phyloP scores from a whole-genome alignment of 225 moss, liverwort and hornwort species.

The Pseudoscleropodium purum region DNA sequence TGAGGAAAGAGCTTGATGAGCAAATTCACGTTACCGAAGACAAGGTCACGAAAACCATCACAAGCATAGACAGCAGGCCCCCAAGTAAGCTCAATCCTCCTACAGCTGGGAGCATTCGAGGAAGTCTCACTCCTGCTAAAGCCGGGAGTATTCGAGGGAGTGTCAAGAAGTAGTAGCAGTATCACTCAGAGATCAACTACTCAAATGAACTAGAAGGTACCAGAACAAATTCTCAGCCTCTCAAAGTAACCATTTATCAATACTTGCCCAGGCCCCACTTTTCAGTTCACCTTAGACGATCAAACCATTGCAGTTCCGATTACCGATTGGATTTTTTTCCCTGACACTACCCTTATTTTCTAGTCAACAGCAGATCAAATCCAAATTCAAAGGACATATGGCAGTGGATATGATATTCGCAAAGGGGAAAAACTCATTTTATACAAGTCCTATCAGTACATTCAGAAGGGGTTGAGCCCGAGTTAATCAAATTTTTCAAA shows the following conservation, averaged over 20 bases:
- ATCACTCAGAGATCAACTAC: background rate
- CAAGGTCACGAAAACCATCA: slow-evolving; percentile 45
- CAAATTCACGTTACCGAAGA: slow-evolving; percentile 66
- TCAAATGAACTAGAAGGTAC: background rate
- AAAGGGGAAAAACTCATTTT: background rate
- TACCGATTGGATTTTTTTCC: background rate
- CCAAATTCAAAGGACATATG: background rate
- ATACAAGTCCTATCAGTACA: slow-evolving; percentile 5
- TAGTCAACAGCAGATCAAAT: background rate
- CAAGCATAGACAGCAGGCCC: slow-evolving; percentile 20
- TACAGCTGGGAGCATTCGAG: background rate
- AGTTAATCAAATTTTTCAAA: background rate
- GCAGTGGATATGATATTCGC: too few relatives aligned
- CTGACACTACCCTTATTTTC: background rate
- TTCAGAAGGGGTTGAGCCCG: background rate
- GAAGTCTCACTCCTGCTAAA: background rate
- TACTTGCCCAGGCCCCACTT: background rate
- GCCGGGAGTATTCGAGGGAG: background rate
- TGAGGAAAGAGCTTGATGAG: slow-evolving; percentile 69
- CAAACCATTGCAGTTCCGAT: background rate
- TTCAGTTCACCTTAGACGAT: background rate
- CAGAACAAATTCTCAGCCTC: background rate
- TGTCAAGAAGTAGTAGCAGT: slow-evolving; percentile 1
- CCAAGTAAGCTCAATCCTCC: slow-evolving; percentile 13
- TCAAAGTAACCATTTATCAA: background rate